Evolutionary conservation across 305 asterid genomes (phyloP), one percentile per base, ranked within the genome.

Genomic region (Fraxinus latifolia): DNA sequence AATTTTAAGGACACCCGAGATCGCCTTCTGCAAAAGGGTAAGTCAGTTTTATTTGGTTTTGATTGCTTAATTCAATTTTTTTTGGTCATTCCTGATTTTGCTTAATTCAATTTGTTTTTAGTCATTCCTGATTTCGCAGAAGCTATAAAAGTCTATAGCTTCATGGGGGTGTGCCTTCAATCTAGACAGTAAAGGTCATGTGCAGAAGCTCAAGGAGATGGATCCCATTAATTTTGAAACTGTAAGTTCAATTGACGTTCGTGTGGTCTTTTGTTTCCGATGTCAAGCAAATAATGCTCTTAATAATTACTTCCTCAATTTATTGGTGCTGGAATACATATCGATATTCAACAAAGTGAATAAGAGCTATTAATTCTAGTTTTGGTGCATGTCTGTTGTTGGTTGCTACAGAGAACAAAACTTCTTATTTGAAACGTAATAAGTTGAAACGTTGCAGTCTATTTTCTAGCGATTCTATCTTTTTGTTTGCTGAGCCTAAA

Each of bases 161-260:
- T 94, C 87, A 95, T 95, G 60, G 99, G 98, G 74, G 74, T 93
- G 97, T 77, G 95, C 94, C 84, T 95, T 95, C 83, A 98, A 95
- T 85, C 97, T 98, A 27, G 93, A 85, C 47, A 84, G 90, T 85
- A 87, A 79, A 83, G 93, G 89, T 84, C 99, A 94, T 74, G 94
- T 88, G 88, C 91, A 86, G 88, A 94, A 92, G 89, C 97, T 95
- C 62, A 91, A 95, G 91, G 97, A 95, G 92, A 95, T 95, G 99
- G 99, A 95, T 86, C 98, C 98, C 23, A 95, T 95, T 65, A 93
- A 93, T 85, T 92, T 94, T 80, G 98, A 95, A 87, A 94, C 97
- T 5, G 99, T 93, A 84, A 90, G 97, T 89, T 84, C 58, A 58
- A 74, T 77, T 74, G 77, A 31, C 27, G 36, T 34, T 70, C 29